Evolutionary conservation across 1,139 yeast species (phyloP).

Genomic region (Kodamaea sp.): DNA sequence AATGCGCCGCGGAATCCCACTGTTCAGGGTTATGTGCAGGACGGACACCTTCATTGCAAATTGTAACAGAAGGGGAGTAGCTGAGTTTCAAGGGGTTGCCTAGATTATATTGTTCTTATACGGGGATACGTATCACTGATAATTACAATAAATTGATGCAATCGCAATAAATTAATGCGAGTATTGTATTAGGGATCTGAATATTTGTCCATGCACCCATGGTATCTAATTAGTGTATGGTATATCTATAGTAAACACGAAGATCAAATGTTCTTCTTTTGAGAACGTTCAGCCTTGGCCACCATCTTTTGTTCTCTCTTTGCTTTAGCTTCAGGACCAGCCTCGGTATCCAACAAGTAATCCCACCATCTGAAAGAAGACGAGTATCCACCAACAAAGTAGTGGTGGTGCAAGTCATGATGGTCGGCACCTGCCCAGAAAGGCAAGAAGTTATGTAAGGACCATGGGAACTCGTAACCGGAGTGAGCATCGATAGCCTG

Average conservation of each 20-base stretch:
- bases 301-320: slow-evolving; percentile 38
- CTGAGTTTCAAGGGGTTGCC: too few species aligned
- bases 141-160: too few species aligned
- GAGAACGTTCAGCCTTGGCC: slow-evolving; percentile 30
- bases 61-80: too few species aligned
- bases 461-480: slow-evolving; percentile 53
- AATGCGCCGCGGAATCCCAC: not conserved
- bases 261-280: slow-evolving; percentile 16
- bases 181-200: not conserved
- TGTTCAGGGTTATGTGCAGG: too few species aligned
- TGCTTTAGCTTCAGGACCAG: slow-evolving; percentile 45
- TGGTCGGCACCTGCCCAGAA: slow-evolving; percentile 56
- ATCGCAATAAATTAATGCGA: too few species aligned
- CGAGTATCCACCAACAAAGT: slow-evolving; percentile 47
- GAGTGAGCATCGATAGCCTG: slow-evolving; percentile 53
- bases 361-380: slow-evolving; percentile 53
- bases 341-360: slow-evolving; percentile 42
- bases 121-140: too few species aligned
- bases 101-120: too few species aligned
- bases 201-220: not conserved
- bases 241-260: slow-evolving; percentile 2
- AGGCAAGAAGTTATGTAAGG: slow-evolving; percentile 45
- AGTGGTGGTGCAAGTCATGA: slow-evolving; percentile 51
- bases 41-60: too few species aligned
- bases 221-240: not conserved